Evolutionary conservation across 2,329 filamentous ascomycete species (phyloP).

Genomic region (Fusarium hainanense): DNA sequence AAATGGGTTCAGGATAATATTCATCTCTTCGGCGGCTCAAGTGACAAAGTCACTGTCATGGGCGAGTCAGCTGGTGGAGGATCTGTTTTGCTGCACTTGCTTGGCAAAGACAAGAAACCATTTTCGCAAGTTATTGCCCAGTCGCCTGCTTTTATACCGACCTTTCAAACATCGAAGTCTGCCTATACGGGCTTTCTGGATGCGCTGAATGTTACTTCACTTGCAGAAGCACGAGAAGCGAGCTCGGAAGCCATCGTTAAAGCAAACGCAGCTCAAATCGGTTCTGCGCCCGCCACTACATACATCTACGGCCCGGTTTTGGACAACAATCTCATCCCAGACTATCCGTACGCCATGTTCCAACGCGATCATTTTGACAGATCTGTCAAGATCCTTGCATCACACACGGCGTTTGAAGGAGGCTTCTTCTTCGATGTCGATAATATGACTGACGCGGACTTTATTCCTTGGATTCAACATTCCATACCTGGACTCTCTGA

Average conservation of each 20-base stretch:
- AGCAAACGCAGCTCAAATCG: not conserved
- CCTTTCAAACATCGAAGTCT: not conserved
- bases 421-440: constrained; percentile 3
- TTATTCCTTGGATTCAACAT: not conserved
- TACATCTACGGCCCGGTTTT: not conserved
- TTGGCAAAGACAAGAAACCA: not conserved
- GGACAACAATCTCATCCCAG: not conserved
- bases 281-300: not conserved
- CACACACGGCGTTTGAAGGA: not conserved
- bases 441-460: not conserved
- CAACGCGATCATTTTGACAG: not conserved
- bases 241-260: not conserved
- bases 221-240: not conserved
- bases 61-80: not conserved
- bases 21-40: constrained; percentile 61
- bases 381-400: constrained; percentile 4
- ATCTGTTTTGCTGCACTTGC: constrained; percentile 49
- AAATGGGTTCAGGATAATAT: constrained; percentile 64
- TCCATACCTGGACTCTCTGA: not conserved
- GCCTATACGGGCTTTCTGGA: not conserved
- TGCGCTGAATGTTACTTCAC: not conserved
- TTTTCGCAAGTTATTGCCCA: constrained; percentile 2
- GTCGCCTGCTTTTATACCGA: not conserved
- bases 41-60: constrained; percentile 41
- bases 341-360: not conserved